Evolutionary conservation across 371 early-diverging fungal genomes (phyloP), one percentile per base, ranked within the genome.

Genomic region (Thermomucor indicae-seudaticae): DNA sequence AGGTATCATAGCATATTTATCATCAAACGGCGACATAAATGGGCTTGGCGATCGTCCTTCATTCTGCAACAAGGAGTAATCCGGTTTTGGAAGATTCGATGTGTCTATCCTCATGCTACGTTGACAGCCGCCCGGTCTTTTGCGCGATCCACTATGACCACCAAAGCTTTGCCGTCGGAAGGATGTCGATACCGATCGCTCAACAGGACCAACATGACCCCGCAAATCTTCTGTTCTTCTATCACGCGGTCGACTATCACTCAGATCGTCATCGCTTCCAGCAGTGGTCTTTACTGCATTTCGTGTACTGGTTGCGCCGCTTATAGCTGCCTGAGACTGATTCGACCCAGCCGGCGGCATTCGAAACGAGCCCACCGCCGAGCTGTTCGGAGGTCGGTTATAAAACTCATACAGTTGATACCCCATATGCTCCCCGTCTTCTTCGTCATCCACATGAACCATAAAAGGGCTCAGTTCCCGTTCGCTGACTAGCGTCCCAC

Each of bases 381-480:
- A 20, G 11, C 46, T 49, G 10, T 37, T 17, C n/a, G 49, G 17
- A 20, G 60, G 51, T 10, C 57, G 53, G 29, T 51, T 51, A 11
- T 39, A 51, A 5, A 57, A 37, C 12, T 59, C 58, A 30, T 53
- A 58, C 4, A 51, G 45, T n/a, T 54, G 49, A 24, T 44, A 28
- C 31, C 47, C 60, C 19, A 43, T 12, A 34, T 51, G 35, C 2
- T 40, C 40, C 16, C 48, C 43, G n/a, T 71, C 74, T 14, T 81
- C 77, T 3, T 79, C 75, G 28, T 80, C 77, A 1, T 77, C 72
- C 58, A 75, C 77, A 1, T 71, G 73, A 8, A 71, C 79, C 22
- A 81, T 74, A 53, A 79, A 87, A 3, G 84, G 81, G 39, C 83
- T 83, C 14, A 86, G 30, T 23, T 75, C 65, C n/a, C 58, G 51